Percentiles rank a stretch among this genome's conserved stretches.
Conservation (phyloP, 2,329 filamentous ascomycete species). For the Pseudopithomyces maydicus region DNA sequence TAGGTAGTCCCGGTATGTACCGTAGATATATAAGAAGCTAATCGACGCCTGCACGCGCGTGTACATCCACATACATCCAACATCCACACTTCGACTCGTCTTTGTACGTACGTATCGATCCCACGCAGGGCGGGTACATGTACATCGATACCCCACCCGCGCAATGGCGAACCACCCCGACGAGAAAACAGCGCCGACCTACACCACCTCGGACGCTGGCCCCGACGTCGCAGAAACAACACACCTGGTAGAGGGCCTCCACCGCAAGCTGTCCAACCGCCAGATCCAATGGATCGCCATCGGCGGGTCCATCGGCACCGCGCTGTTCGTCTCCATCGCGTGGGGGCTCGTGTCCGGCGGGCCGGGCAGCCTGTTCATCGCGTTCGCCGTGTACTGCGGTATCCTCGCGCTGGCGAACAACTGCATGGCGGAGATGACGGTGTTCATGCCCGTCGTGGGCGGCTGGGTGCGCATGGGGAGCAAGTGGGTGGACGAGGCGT, state of each 20-base stretch:
- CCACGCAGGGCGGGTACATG: no score
- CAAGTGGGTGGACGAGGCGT: slow-evolving; percentile 65
- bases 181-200: slow-evolving; percentile 1
- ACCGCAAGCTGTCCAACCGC: slow-evolving; percentile 19
- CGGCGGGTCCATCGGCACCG: slow-evolving; percentile 31
- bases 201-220: neutral
- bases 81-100: no score
- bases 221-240: neutral
- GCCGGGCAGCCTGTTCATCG: slow-evolving; percentile 59
- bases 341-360: slow-evolving; percentile 53
- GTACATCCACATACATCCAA: no score
- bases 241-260: slow-evolving; percentile 8
- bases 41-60: no score
- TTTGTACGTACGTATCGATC: no score
- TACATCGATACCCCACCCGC: neutral
- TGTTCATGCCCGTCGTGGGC: slow-evolving; percentile 63
- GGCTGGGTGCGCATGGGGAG: slow-evolving; percentile 65
- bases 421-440: slow-evolving; percentile 65
- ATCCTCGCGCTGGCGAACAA: slow-evolving; percentile 65
- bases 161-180: neutral
- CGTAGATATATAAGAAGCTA: neutral
- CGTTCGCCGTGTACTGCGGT: slow-evolving; percentile 58
- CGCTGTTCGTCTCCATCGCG: slow-evolving; percentile 64
- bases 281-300: slow-evolving; percentile 38
- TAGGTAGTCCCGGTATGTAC: no score